phyloP scores from a whole-genome alignment of 306 rosid species.

The Vigna angularis region DNA sequence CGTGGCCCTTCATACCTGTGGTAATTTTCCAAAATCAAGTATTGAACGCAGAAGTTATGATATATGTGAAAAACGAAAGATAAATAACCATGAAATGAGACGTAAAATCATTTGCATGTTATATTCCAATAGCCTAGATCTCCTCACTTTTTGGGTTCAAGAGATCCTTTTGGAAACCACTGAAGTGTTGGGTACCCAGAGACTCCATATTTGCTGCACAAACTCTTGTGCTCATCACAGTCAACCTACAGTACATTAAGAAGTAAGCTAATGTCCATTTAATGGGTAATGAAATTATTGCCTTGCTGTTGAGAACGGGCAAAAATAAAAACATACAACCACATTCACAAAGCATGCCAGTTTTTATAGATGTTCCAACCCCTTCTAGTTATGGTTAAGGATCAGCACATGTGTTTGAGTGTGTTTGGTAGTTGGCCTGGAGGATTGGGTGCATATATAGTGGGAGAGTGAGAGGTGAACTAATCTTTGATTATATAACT shows the following conservation, averaged over 20 bases:
- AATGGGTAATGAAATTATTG: conserved; percentile 1
- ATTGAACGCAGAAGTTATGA: conserved; percentile 5
- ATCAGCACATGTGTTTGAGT: not conserved
- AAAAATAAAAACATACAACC: conserved; percentile 24
- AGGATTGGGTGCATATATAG: not conserved
- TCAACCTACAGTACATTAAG: conserved; percentile 57
- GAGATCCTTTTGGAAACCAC: conserved; percentile 89
- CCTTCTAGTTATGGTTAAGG: not conserved
- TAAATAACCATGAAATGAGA: conserved; percentile 26
- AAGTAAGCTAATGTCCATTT: conserved; percentile 7
- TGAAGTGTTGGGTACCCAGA: conserved; percentile 92
- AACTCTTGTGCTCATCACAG: conserved; percentile 61
- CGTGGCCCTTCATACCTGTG: conserved; percentile 84
- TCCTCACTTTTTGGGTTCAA: conserved; percentile 92
- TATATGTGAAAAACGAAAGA: conserved; percentile 8
- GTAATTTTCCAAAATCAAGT: conserved; percentile 30
- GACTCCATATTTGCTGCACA: conserved; percentile 58
- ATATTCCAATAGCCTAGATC: conserved; percentile 5
- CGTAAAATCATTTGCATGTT: conserved; percentile 12
- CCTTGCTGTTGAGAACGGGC: not conserved
- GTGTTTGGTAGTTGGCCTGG: no score
- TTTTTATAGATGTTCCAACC: not conserved
- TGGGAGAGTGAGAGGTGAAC: not conserved
- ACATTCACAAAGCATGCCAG: not conserved
- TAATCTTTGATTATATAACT: not conserved